Base-by-base conservation (phyloP, 148 eudicot species). In the Cornus kousa region DNA sequence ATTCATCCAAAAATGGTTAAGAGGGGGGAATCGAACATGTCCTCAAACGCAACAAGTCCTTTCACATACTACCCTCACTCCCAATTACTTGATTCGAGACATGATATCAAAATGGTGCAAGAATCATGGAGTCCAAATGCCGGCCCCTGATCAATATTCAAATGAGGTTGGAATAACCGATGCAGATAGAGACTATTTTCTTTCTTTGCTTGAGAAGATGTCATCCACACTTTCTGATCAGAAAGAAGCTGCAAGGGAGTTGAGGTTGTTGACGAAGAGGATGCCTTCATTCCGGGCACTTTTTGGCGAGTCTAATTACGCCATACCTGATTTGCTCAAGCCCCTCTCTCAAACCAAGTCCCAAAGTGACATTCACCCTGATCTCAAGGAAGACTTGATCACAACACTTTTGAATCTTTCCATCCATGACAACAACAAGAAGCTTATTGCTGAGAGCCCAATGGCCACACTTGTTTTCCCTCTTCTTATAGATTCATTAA, bases 41-140 rank as follows among this genome's bases (percentile, higher is more conserved):
- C 99, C 99, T 35, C 75, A 77, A 39, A 96, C 98, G 2, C 94
- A 96, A 43, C 99, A 96, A 78, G 97, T 96, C 17, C 95, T 96
- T 16, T 88, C 99, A 0, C 98, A 96, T 76, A 87, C 91, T 17
- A 79, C 84, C 68, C 90, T 96, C 16, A 91, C 90, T 13, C 95
- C 98, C 12, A 96, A 96, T 79, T 81, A 83, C 82, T 80, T 92
- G 81, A 79, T 92, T 67, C 75, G 85, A 78, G 94, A 91, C 14
- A 77, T 96, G 94, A 92, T 96, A 72, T 81, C 87, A 7, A 87
- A 92, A 72, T 96, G 98, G 98, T 94, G 95, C 78, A 72, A 87
- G 59, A 77, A 23, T 31, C 87, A 84, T 16, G 95, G 93, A 48
- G 77, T 93, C 66, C 79, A 85, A 59, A 71, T 83, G 19, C 86